Percentiles rank a stretch among this genome's conserved stretches.
These are phyloP conservation scores for Lecanicillium sp. DNA, from an alignment of 2,329 filamentous ascomycete genomes.

Conservation along the genomic window DNA sequence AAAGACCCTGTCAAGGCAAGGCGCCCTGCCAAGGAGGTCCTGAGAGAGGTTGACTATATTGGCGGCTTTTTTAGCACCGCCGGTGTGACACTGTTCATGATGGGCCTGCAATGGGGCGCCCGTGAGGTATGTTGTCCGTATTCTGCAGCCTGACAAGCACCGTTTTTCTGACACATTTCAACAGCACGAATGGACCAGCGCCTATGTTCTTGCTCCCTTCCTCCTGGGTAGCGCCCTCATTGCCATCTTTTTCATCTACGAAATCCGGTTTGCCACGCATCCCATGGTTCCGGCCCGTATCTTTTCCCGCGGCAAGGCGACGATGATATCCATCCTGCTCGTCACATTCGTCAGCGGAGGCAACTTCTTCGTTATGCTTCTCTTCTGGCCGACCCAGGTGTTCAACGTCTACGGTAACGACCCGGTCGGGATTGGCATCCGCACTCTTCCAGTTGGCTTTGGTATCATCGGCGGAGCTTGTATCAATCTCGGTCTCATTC, in stretches of 20 bases:
- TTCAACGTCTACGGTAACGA: slow-evolving; percentile 60
- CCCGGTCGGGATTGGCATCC: slow-evolving; percentile 53
- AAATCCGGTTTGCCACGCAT: neutral
- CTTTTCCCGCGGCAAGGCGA: neutral
- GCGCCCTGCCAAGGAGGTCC: neutral
- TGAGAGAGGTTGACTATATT: neutral
- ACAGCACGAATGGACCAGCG: neutral
- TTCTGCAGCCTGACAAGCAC: too few relatives aligned
- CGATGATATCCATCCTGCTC: slow-evolving; percentile 19
- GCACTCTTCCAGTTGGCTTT: slow-evolving; percentile 56
- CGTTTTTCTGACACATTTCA: neutral
- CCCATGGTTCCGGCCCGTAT: slow-evolving; percentile 1
- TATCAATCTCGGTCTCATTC: slow-evolving; percentile 49
- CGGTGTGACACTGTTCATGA: neutral
- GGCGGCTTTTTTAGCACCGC: neutral
- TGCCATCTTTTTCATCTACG: neutral
- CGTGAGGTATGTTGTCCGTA: neutral
- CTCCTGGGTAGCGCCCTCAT: neutral
- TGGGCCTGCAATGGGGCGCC: neutral
- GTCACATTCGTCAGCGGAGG: slow-evolving; percentile 52
- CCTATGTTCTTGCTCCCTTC: neutral
- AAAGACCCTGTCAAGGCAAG: neutral
- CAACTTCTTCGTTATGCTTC: slow-evolving; percentile 47
- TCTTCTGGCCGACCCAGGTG: slow-evolving; percentile 57
- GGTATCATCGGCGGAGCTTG: slow-evolving; percentile 53